Conservation (phyloP, 2,329 filamentous ascomycete genomes). For the Leptodontidium sp. region DNA sequence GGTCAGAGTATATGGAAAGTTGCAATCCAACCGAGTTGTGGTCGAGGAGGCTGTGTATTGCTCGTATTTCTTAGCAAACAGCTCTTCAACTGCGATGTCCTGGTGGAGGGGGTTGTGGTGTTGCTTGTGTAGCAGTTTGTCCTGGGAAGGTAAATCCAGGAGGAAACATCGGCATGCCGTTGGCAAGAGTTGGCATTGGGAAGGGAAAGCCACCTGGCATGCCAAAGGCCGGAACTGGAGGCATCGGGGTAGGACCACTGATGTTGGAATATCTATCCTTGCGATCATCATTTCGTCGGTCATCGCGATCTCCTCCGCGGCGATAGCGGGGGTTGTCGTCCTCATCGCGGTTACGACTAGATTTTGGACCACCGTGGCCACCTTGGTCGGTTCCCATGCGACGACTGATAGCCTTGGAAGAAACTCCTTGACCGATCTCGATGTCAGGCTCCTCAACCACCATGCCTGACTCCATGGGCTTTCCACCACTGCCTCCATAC, state of each 20-base stretch:
- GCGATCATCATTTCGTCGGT: slow-evolving; percentile 35
- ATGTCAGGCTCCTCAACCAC: slow-evolving; percentile 98
- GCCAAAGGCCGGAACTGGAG: slow-evolving; percentile 40
- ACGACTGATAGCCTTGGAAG: slow-evolving; percentile 83
- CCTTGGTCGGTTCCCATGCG: slow-evolving; percentile 75
- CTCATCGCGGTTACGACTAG: slow-evolving; percentile 48
- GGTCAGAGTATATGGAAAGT: background rate
- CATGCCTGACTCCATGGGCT: slow-evolving; percentile 80
- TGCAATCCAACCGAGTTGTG: background rate
- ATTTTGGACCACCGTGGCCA: slow-evolving; percentile 70
- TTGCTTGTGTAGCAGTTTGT: slow-evolving; percentile 39
- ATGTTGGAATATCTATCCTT: slow-evolving; percentile 32
- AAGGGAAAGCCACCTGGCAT: slow-evolving; percentile 46
- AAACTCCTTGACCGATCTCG: slow-evolving; percentile 96
- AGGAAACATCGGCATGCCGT: slow-evolving; percentile 60
- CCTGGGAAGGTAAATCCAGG: slow-evolving; percentile 53
- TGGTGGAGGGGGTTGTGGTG: slow-evolving; percentile 40
- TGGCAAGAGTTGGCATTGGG: slow-evolving; percentile 54
- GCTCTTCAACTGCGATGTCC: slow-evolving; percentile 36
- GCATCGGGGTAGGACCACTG: slow-evolving; percentile 36
- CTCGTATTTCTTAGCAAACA: too few species aligned
- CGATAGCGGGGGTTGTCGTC: slow-evolving; percentile 41
- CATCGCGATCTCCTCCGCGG: slow-evolving; percentile 33
- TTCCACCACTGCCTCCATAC: slow-evolving; percentile 90
- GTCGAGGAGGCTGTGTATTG: background rate